phyloP scores from a whole-genome alignment of 306 rosid species.

The Albizia julibrissin region DNA sequence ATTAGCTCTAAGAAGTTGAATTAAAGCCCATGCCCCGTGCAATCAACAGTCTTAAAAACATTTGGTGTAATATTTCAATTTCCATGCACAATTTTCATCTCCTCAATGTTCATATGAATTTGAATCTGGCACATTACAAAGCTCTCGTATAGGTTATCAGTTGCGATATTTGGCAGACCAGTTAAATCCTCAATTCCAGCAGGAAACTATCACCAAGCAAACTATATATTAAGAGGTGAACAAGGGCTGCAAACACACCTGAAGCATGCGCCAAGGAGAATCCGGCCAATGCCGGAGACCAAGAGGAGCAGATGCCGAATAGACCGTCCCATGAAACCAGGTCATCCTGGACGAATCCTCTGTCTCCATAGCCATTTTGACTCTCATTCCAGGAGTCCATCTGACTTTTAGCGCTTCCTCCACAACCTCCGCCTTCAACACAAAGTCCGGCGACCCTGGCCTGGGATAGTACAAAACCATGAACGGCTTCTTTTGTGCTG shows the following conservation, averaged over 20 bases:
- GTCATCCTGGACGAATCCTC: conserved; percentile 64
- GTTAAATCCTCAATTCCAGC: not conserved
- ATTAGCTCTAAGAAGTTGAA: not conserved
- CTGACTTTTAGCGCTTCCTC: conserved; percentile 41
- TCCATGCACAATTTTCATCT: not conserved
- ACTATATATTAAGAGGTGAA: not conserved
- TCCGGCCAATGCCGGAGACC: conserved; percentile 45
- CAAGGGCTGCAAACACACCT: conserved; percentile 38
- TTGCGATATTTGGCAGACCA: not conserved
- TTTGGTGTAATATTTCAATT: not conserved
- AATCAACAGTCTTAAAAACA: conserved; percentile 1
- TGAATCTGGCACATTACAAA: not conserved
- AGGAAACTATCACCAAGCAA: not conserved
- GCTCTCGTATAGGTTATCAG: not conserved
- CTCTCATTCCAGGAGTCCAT: conserved; percentile 63
- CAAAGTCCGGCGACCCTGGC: conserved; percentile 64
- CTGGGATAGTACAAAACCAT: conserved; percentile 76
- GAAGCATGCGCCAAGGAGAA: conserved; percentile 81
- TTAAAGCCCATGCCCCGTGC: not conserved
- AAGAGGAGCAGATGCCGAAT: conserved; percentile 21
- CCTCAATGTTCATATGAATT: conserved; percentile 5
- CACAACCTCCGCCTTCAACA: conserved; percentile 63
- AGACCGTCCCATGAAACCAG: conserved; percentile 67
- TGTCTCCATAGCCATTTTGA: conserved; percentile 64
- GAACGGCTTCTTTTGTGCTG: conserved; percentile 54